These are phyloP conservation scores for Elongisporangium senticosum DNA, from an alignment of 352 stramenopile genomes.

Conservation along the genomic window DNA sequence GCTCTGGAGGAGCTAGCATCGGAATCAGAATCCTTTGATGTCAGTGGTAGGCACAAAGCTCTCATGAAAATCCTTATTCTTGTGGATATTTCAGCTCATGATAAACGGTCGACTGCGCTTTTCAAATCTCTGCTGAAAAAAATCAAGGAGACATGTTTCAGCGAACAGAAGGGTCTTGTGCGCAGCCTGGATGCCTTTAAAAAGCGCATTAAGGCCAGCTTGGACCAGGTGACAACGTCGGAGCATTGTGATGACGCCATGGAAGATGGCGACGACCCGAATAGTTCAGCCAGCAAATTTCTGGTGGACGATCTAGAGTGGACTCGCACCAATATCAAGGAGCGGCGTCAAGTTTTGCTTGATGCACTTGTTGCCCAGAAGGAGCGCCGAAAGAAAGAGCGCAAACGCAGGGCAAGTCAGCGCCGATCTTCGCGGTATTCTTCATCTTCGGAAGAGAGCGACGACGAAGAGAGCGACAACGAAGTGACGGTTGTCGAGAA, in stretches of 20 bases:
- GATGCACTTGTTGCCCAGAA: conserved; percentile 32
- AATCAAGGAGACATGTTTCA: conserved; percentile 37
- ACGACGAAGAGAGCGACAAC: conserved; percentile 4
- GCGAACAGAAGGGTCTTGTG: conserved; percentile 27
- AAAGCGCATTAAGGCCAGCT: conserved; percentile 39
- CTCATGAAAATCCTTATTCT: conserved; percentile 51
- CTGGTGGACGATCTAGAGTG: conserved; percentile 46
- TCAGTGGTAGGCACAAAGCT: conserved; percentile 44
- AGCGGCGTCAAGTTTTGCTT: conserved; percentile 30
- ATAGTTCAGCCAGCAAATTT: conserved; percentile 14
- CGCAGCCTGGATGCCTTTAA: conserved; percentile 37
- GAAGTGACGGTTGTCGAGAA: conserved; percentile 8
- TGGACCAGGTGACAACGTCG: neutral
- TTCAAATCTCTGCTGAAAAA: conserved; percentile 47
- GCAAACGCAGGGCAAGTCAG: conserved; percentile 13
- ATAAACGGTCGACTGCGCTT: conserved; percentile 45
- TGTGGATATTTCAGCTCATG: conserved; percentile 37
- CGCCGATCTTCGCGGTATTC: conserved; percentile 20
- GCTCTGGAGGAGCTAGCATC: conserved; percentile 42
- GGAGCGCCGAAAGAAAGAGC: conserved; percentile 26
- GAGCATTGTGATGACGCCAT: neutral
- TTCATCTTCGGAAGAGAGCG: conserved; percentile 23
- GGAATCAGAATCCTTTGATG: conserved; percentile 13
- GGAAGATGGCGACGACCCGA: conserved; percentile 16
- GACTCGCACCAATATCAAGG: conserved; percentile 35